phyloP scores from a whole-genome alignment of 2,329 filamentous ascomycete genomes.

The Colletotrichum euphorbiae region DNA sequence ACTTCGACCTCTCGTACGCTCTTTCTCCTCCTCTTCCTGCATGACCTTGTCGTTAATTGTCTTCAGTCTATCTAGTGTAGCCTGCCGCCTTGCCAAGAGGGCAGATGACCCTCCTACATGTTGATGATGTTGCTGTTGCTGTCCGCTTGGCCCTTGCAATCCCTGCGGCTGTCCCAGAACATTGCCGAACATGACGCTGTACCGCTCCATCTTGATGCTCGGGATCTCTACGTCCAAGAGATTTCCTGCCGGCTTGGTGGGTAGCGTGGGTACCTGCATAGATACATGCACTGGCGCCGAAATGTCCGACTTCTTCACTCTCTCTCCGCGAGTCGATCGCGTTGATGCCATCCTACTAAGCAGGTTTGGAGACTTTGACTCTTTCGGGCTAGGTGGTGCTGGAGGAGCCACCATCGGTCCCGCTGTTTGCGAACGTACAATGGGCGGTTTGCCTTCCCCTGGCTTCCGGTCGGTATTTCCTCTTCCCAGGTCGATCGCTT shows the following conservation, averaged over 20 bases:
- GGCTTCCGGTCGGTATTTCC: conserved; percentile 52
- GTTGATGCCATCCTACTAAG: conserved; percentile 40
- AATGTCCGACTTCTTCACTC: conserved; percentile 42
- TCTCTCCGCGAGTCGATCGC: conserved; percentile 34
- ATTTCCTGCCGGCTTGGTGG: conserved; percentile 45
- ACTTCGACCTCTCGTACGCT: conserved; percentile 52
- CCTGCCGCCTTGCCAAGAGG: conserved; percentile 68
- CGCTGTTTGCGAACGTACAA: conserved; percentile 57
- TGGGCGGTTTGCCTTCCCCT: conserved; percentile 57
- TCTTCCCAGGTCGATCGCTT: conserved; percentile 44
- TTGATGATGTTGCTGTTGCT: conserved; percentile 51
- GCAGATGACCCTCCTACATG: conserved; percentile 55
- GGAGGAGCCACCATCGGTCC: conserved; percentile 42
- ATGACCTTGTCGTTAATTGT: conserved; percentile 60
- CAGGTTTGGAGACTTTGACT: conserved; percentile 40
- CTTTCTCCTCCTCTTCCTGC: conserved; percentile 51
- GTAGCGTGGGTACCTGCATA: conserved; percentile 40
- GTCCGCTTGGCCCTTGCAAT: conserved; percentile 39
- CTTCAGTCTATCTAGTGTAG: conserved; percentile 68
- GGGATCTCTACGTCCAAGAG: conserved; percentile 85
- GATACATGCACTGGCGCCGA: conserved; percentile 45
- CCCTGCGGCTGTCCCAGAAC: conserved; percentile 66
- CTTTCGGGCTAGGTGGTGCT: conserved; percentile 24
- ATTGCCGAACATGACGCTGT: conserved; percentile 91
- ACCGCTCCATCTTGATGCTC: conserved; percentile 83